phyloP scores from a whole-genome alignment of 2,329 filamentous ascomycete genomes.

The Aureobasidium pullulans region DNA sequence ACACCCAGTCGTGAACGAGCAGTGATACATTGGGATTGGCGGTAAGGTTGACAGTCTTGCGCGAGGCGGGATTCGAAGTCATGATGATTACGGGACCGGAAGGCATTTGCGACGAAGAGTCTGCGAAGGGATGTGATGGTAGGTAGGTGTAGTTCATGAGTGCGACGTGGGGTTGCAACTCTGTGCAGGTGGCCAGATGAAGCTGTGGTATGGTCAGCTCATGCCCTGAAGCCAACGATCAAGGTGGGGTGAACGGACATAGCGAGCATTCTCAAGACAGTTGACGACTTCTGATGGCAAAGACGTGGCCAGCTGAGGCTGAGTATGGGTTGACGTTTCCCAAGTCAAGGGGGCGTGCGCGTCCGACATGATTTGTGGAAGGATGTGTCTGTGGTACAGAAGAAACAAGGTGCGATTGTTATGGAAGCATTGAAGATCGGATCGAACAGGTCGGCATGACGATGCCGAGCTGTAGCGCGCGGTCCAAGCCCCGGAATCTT shows the following conservation, averaged over 20 bases:
- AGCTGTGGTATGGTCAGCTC: conserved; percentile 50
- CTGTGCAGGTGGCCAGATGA: conserved; percentile 83
- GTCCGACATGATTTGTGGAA: conserved; percentile 20
- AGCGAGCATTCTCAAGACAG: conserved; percentile 89
- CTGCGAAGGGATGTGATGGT: conserved; percentile 45
- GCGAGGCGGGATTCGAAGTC: conserved; percentile 74
- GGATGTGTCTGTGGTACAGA: not conserved
- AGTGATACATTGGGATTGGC: conserved; percentile 82
- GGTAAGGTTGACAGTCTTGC: conserved; percentile 74
- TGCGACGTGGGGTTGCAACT: conserved; percentile 81
- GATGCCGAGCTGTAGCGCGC: conserved; percentile 5
- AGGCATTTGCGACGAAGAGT: conserved; percentile 48
- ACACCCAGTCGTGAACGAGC: conserved; percentile 98
- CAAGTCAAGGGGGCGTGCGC: conserved; percentile 24
- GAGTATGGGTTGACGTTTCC: conserved; percentile 56
- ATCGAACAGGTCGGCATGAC: not conserved
- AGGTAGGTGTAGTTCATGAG: conserved; percentile 99
- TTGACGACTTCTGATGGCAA: conserved; percentile 81
- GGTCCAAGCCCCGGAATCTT: not conserved
- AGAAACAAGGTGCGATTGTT: not conserved
- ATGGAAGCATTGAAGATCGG: not conserved
- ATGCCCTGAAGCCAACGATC: not conserved
- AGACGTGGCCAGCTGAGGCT: conserved; percentile 60
- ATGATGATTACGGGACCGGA: conserved; percentile 67
- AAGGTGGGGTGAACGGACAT: conserved; percentile 50